Base-by-base conservation (phyloP, 305 asterid species). In the Petunia hybrid region DNA sequence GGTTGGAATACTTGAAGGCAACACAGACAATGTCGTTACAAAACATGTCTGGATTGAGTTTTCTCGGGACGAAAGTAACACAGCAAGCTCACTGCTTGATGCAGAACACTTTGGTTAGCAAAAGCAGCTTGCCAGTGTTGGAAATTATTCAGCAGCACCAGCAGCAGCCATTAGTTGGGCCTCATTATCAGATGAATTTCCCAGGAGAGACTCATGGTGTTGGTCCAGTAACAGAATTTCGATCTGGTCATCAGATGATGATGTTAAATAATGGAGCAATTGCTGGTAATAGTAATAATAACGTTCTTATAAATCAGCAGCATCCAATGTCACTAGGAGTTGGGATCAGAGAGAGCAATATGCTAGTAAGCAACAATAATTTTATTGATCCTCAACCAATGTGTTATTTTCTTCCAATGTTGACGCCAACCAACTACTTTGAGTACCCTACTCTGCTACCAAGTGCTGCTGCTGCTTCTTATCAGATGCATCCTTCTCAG, bases 341-440 rank as follows among this genome's bases (percentile, higher is more conserved):
- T 51, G 62, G 31, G 31, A 36, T 6, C 5, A 36, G 42, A 51
- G 46, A 70, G 45, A 1, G 46, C 16, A 70, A 71, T 46, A 22
- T 46, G 61, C 12, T 71, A 43, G 31, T 62, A 4, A 62, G 42
- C 40, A 60, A 60, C 36, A 5, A 2, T 53, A 63, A 36, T 63
- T 3, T 63, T 36, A 12, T 8, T 42, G 38, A 68, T 68, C 45
- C 62, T 48, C 62, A 73, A 35, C 35, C 45, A 71, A 2, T 71
- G 3, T 46, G 43, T 13, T 71, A 48, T 71, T 71, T 71, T 71
- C 59, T 69, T 0, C 59, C 77, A 69, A 6, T 22, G 57, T n/a
- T 16, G 40, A 43, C 76, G 45, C 59, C 57, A 16, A 69, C 56
- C 45, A 70, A 70, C 31, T 45, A 71, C 61, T 71, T 10, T 71